Percentiles rank a stretch among this genome's conserved stretches.
Conservation (phyloP, 768 basidiomycete species). For the Suillus plorans region DNA sequence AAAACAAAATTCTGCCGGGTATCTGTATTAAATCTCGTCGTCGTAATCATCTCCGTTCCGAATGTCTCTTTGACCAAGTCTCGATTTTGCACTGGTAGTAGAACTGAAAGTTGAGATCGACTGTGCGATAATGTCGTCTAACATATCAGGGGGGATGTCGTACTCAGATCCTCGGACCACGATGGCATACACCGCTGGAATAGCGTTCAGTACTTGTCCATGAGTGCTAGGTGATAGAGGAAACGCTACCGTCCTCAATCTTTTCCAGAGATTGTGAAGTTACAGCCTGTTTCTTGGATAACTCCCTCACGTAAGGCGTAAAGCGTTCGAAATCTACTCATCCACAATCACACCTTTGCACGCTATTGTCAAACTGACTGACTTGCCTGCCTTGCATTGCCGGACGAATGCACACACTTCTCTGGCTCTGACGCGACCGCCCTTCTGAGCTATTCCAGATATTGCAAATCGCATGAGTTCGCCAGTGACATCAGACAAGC, state of each 20-base stretch:
- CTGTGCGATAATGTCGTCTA: slow-evolving; percentile 66
- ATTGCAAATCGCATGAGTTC: slow-evolving; percentile 97
- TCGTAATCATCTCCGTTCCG: slow-evolving; percentile 29
- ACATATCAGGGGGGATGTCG: slow-evolving; percentile 62
- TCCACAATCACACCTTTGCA: slow-evolving; percentile 2
- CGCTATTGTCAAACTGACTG: background rate
- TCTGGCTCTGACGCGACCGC: slow-evolving; percentile 60
- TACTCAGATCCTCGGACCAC: slow-evolving; percentile 73
- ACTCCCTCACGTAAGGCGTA: slow-evolving; percentile 64
- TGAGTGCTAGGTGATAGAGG: background rate
- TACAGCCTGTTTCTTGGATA: slow-evolving; percentile 86
- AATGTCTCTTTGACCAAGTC: slow-evolving; percentile 16
- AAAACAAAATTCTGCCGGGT: background rate
- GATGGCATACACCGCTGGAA: slow-evolving; percentile 69
- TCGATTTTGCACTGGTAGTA: slow-evolving; percentile 14
- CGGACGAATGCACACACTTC: slow-evolving; percentile 72
- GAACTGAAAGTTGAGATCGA: slow-evolving; percentile 37
- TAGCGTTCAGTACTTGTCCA: slow-evolving; percentile 10
- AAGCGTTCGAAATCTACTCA: slow-evolving; percentile 74
- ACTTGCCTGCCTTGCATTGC: slow-evolving; percentile 66
- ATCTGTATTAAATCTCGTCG: slow-evolving; percentile 17
- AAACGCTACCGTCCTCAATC: slow-evolving; percentile 81
- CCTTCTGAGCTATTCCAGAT: slow-evolving; percentile 68
- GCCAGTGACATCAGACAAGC: slow-evolving; percentile 91
- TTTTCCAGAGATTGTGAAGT: slow-evolving; percentile 89